Percentiles rank a stretch among this genome's conserved stretches.
Evolutionary conservation across 164 flowering plant species (phyloP).

Genomic region (Magnolia officinalis): DNA sequence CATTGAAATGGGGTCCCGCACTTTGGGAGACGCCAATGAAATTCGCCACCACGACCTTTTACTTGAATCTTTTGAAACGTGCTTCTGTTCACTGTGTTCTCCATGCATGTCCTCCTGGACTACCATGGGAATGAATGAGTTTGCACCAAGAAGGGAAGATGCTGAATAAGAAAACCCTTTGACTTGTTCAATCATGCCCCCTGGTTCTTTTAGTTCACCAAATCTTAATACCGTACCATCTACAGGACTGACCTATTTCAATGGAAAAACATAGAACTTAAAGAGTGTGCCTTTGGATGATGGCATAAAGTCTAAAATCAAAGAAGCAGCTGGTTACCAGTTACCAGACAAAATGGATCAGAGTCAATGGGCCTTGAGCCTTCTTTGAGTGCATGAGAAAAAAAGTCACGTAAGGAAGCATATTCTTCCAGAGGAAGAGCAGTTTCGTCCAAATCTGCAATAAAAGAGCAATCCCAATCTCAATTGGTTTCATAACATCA

Average conservation of each 20-base stretch:
- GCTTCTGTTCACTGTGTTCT: conserved; percentile 29
- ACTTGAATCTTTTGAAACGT: conserved; percentile 19
- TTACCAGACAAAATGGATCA: conserved; percentile 90
- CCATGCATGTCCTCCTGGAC: conserved; percentile 27
- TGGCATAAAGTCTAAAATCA: not conserved
- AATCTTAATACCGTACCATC: conserved; percentile 80
- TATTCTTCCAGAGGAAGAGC: conserved; percentile 77
- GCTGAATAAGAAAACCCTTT: conserved; percentile 91
- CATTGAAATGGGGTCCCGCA: conserved; percentile 44
- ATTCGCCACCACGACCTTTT: conserved; percentile 84
- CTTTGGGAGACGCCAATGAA: conserved; percentile 82
- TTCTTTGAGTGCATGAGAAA: conserved; percentile 70
- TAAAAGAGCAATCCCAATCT: not conserved
- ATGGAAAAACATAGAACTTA: not conserved
- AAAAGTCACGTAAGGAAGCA: conserved; percentile 73
- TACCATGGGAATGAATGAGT: conserved; percentile 48
- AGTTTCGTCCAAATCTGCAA: conserved; percentile 79
- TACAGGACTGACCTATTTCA: conserved; percentile 82
- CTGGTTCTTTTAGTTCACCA: conserved; percentile 79
- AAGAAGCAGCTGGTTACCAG: conserved; percentile 61
- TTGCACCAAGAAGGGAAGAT: conserved; percentile 79
- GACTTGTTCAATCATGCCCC: conserved; percentile 95
- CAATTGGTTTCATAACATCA: not conserved
- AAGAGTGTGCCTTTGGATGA: not conserved
- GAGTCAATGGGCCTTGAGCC: conserved; percentile 79